Conservation (phyloP, 2,329 filamentous ascomycete genomes). For the Colletotrichum simmondsii region DNA sequence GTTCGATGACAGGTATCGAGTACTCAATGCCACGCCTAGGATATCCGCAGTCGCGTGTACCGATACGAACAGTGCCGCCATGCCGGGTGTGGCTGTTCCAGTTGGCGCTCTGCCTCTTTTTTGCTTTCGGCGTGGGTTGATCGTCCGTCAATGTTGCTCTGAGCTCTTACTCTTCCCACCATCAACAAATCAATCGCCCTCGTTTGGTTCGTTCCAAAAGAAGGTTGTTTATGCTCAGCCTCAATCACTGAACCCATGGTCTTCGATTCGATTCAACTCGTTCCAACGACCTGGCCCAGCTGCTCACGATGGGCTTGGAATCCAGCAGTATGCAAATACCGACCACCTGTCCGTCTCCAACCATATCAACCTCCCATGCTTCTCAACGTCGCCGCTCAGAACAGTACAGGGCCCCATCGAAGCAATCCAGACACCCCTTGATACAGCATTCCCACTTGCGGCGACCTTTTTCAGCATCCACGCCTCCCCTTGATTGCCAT, state of each 20-base stretch:
- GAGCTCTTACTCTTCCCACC: constrained; percentile 17
- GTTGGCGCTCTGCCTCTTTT: constrained; percentile 12
- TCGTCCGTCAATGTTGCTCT: constrained; percentile 6
- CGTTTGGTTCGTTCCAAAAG: neutral
- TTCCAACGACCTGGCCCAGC: neutral
- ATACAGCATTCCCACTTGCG: neutral
- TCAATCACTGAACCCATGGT: constrained; percentile 13
- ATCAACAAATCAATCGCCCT: constrained; percentile 24
- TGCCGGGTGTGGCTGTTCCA: constrained; percentile 27
- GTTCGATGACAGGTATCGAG: neutral
- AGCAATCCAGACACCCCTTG: neutral
- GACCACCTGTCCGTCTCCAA: neutral
- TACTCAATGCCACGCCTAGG: rapidly evolving
- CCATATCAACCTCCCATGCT: neutral
- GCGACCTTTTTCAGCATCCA: neutral
- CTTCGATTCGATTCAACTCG: neutral
- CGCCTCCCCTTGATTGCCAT: neutral
- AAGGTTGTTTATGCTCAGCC: constrained; percentile 26
- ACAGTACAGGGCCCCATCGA: neutral
- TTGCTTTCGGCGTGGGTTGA: constrained; percentile 1
- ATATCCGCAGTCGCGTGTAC: neutral
- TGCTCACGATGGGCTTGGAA: constrained; percentile 16
- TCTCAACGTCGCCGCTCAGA: neutral
- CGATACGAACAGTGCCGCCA: neutral
- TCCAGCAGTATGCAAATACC: neutral